Evolutionary conservation across 164 flowering plant species (phyloP).

Genomic region (Vitis rotundifolia): DNA sequence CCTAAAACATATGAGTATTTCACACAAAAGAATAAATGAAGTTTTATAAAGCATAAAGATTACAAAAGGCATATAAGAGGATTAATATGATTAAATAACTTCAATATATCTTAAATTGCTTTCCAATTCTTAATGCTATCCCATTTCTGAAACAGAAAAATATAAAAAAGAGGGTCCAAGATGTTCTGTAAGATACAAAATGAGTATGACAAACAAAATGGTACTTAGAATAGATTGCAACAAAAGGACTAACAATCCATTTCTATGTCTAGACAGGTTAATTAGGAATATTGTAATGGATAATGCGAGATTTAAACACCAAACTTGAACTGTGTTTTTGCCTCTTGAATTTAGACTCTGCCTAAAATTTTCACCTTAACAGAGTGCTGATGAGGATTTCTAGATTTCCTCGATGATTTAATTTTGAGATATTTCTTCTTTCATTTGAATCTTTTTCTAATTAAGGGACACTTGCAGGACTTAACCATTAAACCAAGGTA

Average conservation of each 20-base stretch:
- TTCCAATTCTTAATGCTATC: too few relatives aligned
- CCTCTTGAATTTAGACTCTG: background rate
- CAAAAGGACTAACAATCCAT: background rate
- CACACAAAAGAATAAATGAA: background rate
- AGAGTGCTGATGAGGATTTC: background rate
- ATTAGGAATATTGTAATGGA: background rate
- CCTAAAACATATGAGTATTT: background rate
- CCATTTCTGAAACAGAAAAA: background rate
- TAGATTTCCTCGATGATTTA: background rate
- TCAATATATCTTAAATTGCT: too few relatives aligned
- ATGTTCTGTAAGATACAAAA: background rate
- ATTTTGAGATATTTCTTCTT: background rate
- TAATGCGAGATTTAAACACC: background rate
- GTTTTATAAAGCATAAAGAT: background rate
- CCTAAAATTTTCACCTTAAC: background rate
- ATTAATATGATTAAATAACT: too few relatives aligned
- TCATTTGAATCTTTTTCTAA: constrained; percentile 3
- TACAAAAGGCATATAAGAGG: background rate
- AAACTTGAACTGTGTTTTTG: background rate
- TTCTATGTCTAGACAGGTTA: too few relatives aligned
- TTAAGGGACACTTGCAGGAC: constrained; percentile 48
- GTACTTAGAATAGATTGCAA: background rate
- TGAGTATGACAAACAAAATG: background rate
- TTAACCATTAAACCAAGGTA: constrained; percentile 51
- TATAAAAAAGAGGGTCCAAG: background rate